Evolutionary conservation across 306 rosid genomes (phyloP), one percentile per base, ranked within the genome.

Genomic region (Canavalia ensiformis): DNA sequence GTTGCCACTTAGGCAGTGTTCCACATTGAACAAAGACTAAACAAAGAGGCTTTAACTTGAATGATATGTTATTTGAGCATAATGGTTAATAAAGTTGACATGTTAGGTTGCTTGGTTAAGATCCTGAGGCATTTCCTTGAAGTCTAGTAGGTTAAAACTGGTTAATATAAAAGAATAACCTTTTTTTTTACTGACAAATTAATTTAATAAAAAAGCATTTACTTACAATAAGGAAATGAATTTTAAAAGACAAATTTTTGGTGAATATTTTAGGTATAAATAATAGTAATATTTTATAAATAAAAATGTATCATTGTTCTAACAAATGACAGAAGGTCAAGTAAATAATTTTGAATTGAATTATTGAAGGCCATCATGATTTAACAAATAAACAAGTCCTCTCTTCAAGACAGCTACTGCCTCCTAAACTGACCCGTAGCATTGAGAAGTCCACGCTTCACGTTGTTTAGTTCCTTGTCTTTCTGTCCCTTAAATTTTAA

Each of bases 371-470:
- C 18, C 66, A 31, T 34, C 0, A 57, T 7, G 0, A 55, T 9
- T 7, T 29, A 30, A 58, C 42, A 58, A 7, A 29, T 10, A 8
- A 59, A 3, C 28, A 57, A 30, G 37, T 29, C 37, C 64, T 29
- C 37, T 58, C 6, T 58, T 58, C 39, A 8, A 58, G 39, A 62
- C 68, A 62, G n/a, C 68, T 62, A 5, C 52, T 47, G 4, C 52
- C 1, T 58, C 7, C 13, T 28, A 58, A 29, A 3, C 67, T 31
- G 42, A 5, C 42, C 9, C 42, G 18, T 42, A 10, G 18, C 67
- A 33, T 63, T 6, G 10, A 35, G 34, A 74, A 57, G 69, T 74
- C 79, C 45, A 29, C 45, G 56, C n/a, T 33, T 45, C 55, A 30
- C 29, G 57, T 12, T 29, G 25, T 18, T 18, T 18, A 44, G 31